phyloP scores from a whole-genome alignment of 1,284 basidiomycete genomes.

The Boletus sp. region DNA sequence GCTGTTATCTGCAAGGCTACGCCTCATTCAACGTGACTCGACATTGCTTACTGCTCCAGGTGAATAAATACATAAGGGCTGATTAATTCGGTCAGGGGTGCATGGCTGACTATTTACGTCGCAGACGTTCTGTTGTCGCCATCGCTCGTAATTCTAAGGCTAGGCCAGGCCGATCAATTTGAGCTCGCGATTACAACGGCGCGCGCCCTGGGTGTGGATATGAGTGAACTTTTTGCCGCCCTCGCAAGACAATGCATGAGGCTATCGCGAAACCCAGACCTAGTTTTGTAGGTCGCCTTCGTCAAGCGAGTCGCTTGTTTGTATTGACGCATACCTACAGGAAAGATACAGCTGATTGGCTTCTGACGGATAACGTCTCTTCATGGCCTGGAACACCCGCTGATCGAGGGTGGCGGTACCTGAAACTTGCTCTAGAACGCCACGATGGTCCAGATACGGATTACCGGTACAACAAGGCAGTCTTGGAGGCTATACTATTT shows the following conservation, averaged over 20 bases:
- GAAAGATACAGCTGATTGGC: conserved; percentile 72
- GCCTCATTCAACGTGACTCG: conserved; percentile 63
- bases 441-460: conserved; percentile 75
- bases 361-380: conserved; percentile 74
- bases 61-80: conserved; percentile 32
- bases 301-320: conserved; percentile 2
- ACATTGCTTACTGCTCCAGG: conserved; percentile 48
- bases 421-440: conserved; percentile 74
- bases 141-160: conserved; percentile 72
- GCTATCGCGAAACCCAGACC: conserved; percentile 57
- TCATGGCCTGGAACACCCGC: conserved; percentile 81
- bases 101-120: conserved; percentile 19
- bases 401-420: conserved; percentile 85
- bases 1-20: conserved; percentile 75
- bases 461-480: conserved; percentile 70
- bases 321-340: conserved; percentile 35
- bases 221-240: conserved; percentile 80
- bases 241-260: conserved; percentile 79
- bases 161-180: conserved; percentile 78
- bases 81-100: conserved; percentile 13
- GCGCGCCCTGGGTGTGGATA: conserved; percentile 75
- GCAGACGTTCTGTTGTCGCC: conserved; percentile 66
- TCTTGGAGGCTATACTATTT: conserved; percentile 73
- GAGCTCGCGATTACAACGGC: conserved; percentile 80
- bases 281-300: conserved; percentile 45